A percentile compares a stretch with the other conserved stretches of the same genome.
phyloP scores from a whole-genome alignment of 2,329 filamentous ascomycete species.

The Colletotrichum abscissum region DNA sequence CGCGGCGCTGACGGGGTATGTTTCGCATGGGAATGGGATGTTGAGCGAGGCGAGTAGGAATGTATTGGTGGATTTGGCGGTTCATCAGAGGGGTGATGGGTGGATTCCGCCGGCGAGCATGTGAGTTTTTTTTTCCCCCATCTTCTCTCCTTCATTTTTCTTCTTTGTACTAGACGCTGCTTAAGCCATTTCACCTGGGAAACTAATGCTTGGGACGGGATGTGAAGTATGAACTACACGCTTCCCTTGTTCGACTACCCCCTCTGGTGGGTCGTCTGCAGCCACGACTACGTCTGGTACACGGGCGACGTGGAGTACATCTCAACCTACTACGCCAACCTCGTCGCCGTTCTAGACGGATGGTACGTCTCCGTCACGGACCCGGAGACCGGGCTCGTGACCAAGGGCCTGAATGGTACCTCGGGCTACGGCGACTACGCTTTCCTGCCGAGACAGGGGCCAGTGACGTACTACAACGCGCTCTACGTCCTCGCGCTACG shows the following conservation, averaged over 20 bases:
- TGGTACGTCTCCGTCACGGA: slow-evolving; percentile 59
- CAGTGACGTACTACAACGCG: slow-evolving; percentile 64
- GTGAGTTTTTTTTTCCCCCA: slow-evolving; percentile 42
- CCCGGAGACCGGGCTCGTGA: slow-evolving; percentile 50
- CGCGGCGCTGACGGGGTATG: slow-evolving; percentile 57
- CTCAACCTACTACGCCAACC: slow-evolving; percentile 51
- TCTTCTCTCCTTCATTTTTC: neutral
- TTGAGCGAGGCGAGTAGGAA: slow-evolving; percentile 53
- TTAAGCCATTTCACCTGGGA: too few relatives aligned
- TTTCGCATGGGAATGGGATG: slow-evolving; percentile 52
- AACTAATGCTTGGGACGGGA: neutral
- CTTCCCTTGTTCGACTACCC: slow-evolving; percentile 64
- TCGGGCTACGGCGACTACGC: slow-evolving; percentile 62
- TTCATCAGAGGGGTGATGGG: slow-evolving; percentile 60
- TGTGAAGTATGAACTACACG: slow-evolving; percentile 54
- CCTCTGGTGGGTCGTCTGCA: slow-evolving; percentile 63
- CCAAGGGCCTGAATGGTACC: slow-evolving; percentile 48
- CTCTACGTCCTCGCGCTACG: slow-evolving; percentile 59
- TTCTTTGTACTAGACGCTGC: neutral
- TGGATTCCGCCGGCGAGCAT: slow-evolving; percentile 67
- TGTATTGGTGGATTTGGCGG: slow-evolving; percentile 60
- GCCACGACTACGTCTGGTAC: slow-evolving; percentile 61
- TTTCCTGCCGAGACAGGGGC: slow-evolving; percentile 58
- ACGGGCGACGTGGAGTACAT: slow-evolving; percentile 57
- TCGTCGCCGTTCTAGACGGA: slow-evolving; percentile 54